A percentile compares a stretch with the other conserved stretches of the same genome.
These are phyloP conservation scores for Cenchrus fungigraminus DNA, from an alignment of 176 grass and related monocot genomes.

Conservation along the genomic window DNA sequence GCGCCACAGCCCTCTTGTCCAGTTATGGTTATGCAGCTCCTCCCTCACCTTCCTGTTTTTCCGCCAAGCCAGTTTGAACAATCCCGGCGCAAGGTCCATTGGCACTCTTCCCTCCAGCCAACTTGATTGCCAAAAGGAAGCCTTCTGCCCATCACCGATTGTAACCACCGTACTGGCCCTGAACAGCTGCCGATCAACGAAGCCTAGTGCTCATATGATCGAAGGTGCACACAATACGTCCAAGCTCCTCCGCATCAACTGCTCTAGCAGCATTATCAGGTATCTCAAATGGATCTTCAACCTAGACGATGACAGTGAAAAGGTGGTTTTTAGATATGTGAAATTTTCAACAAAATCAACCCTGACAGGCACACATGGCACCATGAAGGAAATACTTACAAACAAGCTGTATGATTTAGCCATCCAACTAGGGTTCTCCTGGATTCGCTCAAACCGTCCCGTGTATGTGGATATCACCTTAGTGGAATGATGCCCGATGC, in stretches of 20 bases:
- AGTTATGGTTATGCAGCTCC: too few relatives aligned
- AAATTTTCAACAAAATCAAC: constrained; percentile 2
- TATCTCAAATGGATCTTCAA: constrained; percentile 60
- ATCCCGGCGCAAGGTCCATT: too few relatives aligned
- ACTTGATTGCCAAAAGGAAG: too few relatives aligned
- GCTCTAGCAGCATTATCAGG: constrained; percentile 58
- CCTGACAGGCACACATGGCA: not conserved
- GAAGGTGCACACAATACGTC: constrained; percentile 27
- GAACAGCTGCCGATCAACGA: too few relatives aligned
- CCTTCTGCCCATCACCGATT: too few relatives aligned
- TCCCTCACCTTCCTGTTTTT: too few relatives aligned
- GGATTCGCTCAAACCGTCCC: constrained; percentile 49
- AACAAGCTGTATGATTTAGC: constrained; percentile 38
- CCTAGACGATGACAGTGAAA: constrained; percentile 26
- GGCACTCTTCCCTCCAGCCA: too few relatives aligned
- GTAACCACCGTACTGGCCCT: too few relatives aligned
- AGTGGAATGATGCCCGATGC: constrained; percentile 15
- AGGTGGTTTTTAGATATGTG: not conserved
- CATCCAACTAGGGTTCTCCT: constrained; percentile 33
- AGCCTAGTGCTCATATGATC: not conserved
- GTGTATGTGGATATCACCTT: constrained; percentile 54
- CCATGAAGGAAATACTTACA: constrained; percentile 48
- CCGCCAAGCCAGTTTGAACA: too few relatives aligned
- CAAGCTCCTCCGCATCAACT: constrained; percentile 22
- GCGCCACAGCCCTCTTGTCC: too few relatives aligned